phyloP scores from a whole-genome alignment of 768 basidiomycete genomes.

The Agaricus subrufescens region DNA sequence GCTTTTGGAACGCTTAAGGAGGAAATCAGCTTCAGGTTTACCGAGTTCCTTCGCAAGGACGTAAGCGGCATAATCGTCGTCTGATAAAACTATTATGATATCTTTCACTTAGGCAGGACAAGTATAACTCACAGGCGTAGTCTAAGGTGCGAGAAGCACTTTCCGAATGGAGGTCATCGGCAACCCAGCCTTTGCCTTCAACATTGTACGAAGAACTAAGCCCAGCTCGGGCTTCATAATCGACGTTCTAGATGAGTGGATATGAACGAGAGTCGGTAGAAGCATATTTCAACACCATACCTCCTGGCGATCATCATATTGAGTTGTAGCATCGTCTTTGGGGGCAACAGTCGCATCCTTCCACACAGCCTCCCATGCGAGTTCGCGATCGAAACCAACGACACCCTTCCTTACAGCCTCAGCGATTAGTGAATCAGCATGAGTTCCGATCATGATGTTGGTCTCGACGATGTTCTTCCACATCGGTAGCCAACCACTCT shows the following conservation, averaged over 20 bases:
- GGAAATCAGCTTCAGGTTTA: conserved; percentile 41
- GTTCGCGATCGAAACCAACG: conserved; percentile 53
- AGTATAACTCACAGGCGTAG: conserved; percentile 57
- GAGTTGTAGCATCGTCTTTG: conserved; percentile 43
- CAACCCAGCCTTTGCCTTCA: conserved; percentile 64
- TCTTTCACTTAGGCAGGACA: not conserved
- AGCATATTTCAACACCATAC: conserved; percentile 21
- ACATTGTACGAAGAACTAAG: conserved; percentile 59
- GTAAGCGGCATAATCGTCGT: conserved; percentile 74
- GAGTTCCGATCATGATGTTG: conserved; percentile 82
- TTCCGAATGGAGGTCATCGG: conserved; percentile 74
- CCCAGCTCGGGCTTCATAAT: conserved; percentile 80
- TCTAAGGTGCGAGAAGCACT: conserved; percentile 74
- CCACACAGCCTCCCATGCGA: conserved; percentile 70
- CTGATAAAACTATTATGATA: conserved; percentile 27
- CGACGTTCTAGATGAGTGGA: conserved; percentile 47
- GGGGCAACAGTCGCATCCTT: conserved; percentile 71
- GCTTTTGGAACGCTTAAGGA: conserved; percentile 50
- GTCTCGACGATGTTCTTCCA: conserved; percentile 90
- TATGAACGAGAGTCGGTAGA: not conserved
- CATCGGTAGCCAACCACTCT: conserved; percentile 85
- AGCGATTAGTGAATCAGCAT: conserved; percentile 74
- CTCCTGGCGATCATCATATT: conserved; percentile 73
- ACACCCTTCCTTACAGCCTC: conserved; percentile 68
- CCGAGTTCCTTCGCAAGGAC: conserved; percentile 53